phyloP scores from a whole-genome alignment of 2,329 filamentous ascomycete genomes.

The Fusarium musae region DNA sequence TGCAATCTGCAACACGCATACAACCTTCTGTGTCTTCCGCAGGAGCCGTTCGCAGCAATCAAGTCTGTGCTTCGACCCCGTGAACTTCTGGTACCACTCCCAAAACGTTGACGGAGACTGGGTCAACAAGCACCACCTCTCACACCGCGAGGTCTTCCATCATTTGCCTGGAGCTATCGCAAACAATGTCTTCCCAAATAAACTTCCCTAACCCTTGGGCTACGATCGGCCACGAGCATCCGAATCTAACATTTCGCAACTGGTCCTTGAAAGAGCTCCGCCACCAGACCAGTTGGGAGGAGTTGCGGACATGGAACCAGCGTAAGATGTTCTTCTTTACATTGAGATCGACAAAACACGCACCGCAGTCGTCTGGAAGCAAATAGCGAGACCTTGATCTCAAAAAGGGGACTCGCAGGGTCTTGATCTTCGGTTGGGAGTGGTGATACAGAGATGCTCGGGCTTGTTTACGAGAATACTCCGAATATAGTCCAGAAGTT shows the following conservation, averaged over 20 bases:
- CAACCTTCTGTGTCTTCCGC: background rate
- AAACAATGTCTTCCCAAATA: background rate
- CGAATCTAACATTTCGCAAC: background rate
- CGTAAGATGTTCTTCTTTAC: background rate
- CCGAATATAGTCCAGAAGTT: background rate
- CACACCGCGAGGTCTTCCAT: background rate
- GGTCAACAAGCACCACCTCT: too few species aligned
- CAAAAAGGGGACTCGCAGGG: background rate
- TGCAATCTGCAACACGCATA: background rate
- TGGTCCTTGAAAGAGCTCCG: background rate
- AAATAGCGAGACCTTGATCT: background rate
- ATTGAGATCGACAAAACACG: background rate
- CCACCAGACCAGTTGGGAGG: background rate
- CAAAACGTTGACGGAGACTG: background rate
- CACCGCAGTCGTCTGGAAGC: background rate
- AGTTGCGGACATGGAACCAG: background rate
- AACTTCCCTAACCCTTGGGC: accelerated
- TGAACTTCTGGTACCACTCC: background rate
- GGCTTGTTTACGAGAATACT: background rate
- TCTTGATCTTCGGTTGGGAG: background rate
- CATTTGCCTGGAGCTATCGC: background rate
- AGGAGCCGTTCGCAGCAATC: background rate
- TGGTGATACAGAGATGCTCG: background rate
- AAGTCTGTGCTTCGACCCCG: background rate
- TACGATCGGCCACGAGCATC: background rate